phyloP scores from a whole-genome alignment of 129 eudicot genomes.

The Oenanthe sinensis region DNA sequence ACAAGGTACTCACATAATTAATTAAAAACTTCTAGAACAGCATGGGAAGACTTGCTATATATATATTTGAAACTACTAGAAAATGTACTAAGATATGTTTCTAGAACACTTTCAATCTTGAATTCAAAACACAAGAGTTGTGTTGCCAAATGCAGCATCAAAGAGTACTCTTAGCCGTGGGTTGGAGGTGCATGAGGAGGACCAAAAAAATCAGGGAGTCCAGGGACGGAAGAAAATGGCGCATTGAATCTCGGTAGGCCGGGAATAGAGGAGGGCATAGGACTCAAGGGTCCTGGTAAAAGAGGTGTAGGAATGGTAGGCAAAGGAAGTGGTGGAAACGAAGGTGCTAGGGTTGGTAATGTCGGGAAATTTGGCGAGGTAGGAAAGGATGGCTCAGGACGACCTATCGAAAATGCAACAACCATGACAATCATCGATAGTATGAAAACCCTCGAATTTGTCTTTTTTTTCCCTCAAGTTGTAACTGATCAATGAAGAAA shows the following conservation, averaged over 20 bases:
- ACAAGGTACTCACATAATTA: background rate
- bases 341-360: constrained; percentile 5
- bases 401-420: background rate
- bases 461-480: background rate
- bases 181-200: constrained; percentile 4
- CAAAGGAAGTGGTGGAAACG: background rate
- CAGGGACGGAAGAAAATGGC: background rate
- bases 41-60: background rate
- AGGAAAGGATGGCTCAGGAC: background rate
- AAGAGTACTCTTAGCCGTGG: background rate
- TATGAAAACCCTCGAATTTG: background rate
- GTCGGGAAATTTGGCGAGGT: background rate
- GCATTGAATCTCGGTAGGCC: background rate
- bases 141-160: background rate
- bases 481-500: background rate
- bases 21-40: background rate
- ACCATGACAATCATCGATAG: background rate
- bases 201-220: background rate
- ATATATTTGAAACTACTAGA: background rate
- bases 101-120: background rate
- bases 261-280: background rate
- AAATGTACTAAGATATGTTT: background rate
- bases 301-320: constrained; percentile 1
- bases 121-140: background rate
- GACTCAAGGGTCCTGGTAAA: background rate